A percentile compares a stretch with the other conserved stretches of the same genome.
These are phyloP conservation scores for Phytopythium ostracodes DNA, from an alignment of 352 stramenopile genomes.

Conservation along the genomic window DNA sequence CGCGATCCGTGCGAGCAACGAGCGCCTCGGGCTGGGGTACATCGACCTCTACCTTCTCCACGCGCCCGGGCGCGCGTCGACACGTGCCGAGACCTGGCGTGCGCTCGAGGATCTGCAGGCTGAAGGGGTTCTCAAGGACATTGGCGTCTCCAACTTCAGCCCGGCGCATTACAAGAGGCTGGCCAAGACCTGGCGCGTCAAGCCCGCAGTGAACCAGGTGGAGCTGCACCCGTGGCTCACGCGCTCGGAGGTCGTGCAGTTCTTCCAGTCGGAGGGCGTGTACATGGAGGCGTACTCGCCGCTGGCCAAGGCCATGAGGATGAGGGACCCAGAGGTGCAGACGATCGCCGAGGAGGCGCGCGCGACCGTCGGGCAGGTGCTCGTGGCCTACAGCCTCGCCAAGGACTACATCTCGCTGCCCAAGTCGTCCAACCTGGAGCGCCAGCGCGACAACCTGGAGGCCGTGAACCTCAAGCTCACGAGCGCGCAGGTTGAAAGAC, in stretches of 20 bases:
- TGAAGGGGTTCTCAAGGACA: constrained; percentile 45
- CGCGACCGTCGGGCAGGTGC: constrained; percentile 25
- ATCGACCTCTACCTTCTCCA: constrained; percentile 55
- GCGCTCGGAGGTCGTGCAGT: constrained; percentile 31
- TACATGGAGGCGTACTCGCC: constrained; percentile 29
- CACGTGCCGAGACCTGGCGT: constrained; percentile 21
- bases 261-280: constrained; percentile 24
- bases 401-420: constrained; percentile 38
- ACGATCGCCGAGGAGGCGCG: constrained; percentile 15
- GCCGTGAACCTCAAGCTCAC: constrained; percentile 14
- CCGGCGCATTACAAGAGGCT: constrained; percentile 64
- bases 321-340: constrained; percentile 18
- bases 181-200: constrained; percentile 24
- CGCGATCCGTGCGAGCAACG: constrained; percentile 23
- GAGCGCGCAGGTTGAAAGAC: constrained; percentile 13
- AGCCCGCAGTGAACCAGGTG: constrained; percentile 54
- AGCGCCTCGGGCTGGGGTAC: constrained; percentile 39
- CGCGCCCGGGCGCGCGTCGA: constrained; percentile 34
- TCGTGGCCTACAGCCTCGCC: constrained; percentile 29
- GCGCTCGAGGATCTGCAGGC: constrained; percentile 24
- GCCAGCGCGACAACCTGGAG: constrained; percentile 30
- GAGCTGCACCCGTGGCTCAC: constrained; percentile 44
- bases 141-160: constrained; percentile 82
- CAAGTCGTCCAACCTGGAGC: constrained; percentile 26
- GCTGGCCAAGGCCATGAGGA: constrained; percentile 14